These are phyloP conservation scores for Dichotomopilus funicola DNA, from an alignment of 2,329 filamentous ascomycete genomes.

Conservation along the genomic window DNA sequence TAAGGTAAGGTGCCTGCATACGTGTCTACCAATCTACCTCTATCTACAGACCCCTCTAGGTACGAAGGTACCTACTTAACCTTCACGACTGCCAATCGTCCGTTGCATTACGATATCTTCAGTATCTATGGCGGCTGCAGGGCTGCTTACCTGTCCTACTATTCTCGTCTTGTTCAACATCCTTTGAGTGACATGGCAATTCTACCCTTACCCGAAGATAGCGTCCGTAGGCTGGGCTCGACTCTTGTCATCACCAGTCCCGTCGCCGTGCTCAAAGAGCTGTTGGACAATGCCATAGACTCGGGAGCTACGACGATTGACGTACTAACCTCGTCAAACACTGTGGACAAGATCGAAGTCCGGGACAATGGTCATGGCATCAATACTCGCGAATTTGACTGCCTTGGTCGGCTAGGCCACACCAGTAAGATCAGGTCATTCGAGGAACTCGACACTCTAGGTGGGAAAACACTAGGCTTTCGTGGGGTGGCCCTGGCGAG, in stretches of 20 bases:
- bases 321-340: conserved; percentile 57
- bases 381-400: conserved; percentile 50
- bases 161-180: neutral
- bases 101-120: neutral
- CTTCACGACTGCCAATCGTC: too few relatives aligned
- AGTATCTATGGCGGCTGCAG: neutral
- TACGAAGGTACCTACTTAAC: too few relatives aligned
- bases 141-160: neutral
- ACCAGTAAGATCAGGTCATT: conserved; percentile 68
- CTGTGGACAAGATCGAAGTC: conserved; percentile 62
- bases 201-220: conserved; percentile 39
- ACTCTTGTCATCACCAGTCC: conserved; percentile 55
- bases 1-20: too few relatives aligned
- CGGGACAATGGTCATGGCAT: conserved; percentile 72
- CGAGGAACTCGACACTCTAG: conserved; percentile 52
- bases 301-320: conserved; percentile 61
- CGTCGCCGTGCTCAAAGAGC: conserved; percentile 62
- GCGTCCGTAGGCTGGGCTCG: conserved; percentile 53
- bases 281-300: conserved; percentile 72
- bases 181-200: conserved; percentile 40
- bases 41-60: too few relatives aligned
- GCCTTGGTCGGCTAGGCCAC: conserved; percentile 58
- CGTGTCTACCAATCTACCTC: too few relatives aligned
- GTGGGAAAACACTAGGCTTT: conserved; percentile 62
- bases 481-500: conserved; percentile 68